These are phyloP conservation scores for Uromyces viciae-fabae DNA, from an alignment of 1,284 basidiomycete genomes.

Conservation along the genomic window DNA sequence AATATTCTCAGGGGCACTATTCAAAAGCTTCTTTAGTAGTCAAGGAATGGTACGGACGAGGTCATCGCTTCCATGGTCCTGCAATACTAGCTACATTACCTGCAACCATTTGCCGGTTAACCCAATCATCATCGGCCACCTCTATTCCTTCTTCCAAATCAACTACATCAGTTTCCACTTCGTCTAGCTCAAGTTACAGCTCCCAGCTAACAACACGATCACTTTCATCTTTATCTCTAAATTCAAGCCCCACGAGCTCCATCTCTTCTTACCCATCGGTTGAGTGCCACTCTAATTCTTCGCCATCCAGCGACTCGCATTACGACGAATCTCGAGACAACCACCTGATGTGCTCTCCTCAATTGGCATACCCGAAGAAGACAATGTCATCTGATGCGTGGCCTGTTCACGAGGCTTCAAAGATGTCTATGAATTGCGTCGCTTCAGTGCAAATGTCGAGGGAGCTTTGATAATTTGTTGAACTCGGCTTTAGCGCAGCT, in stretches of 20 bases:
- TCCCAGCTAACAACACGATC: constrained; percentile 23
- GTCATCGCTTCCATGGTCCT: constrained; percentile 55
- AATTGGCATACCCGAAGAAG: constrained; percentile 6
- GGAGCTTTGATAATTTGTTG: too few species aligned
- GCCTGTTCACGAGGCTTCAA: not conserved
- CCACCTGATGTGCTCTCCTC: constrained; percentile 17
- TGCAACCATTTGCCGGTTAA: not conserved
- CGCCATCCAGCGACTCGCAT: not conserved
- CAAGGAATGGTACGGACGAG: constrained; percentile 76
- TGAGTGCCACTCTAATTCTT: constrained; percentile 13
- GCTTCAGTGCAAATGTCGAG: constrained; percentile 17
- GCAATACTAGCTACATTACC: not conserved
- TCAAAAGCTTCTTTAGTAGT: constrained; percentile 87
- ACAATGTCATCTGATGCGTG: not conserved
- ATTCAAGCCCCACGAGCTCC: constrained; percentile 33
- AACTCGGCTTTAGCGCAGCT: too few species aligned
- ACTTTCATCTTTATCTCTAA: constrained; percentile 16
- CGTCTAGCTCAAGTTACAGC: constrained; percentile 3
- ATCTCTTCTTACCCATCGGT: constrained; percentile 18
- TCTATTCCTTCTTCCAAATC: constrained; percentile 22
- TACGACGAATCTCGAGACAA: constrained; percentile 13
- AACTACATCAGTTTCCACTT: constrained; percentile 17
- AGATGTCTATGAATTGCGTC: not conserved
- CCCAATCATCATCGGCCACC: constrained; percentile 5
- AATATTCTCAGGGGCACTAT: constrained; percentile 93